These are phyloP conservation scores for Mycena chlorophos DNA, from an alignment of 768 basidiomycete species.

Conservation along the genomic window DNA sequence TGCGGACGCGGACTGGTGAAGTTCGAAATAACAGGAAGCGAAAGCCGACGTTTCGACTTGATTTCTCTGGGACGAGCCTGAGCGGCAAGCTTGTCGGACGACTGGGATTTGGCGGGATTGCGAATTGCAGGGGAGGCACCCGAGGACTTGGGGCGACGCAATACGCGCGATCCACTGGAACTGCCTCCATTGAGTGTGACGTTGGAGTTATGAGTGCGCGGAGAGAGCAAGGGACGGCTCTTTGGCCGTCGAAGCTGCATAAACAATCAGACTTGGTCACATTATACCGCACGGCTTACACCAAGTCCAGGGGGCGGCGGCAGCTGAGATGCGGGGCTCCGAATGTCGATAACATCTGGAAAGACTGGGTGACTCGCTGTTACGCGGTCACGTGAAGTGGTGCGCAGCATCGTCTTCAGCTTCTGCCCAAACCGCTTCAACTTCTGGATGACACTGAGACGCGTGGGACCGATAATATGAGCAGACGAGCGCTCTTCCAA, in stretches of 20 bases:
- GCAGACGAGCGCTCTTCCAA: background rate
- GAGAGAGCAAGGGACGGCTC: conserved; percentile 21
- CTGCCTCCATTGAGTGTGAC: conserved; percentile 7
- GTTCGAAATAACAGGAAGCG: conserved; percentile 31
- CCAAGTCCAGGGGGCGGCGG: conserved; percentile 30
- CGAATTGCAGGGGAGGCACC: background rate
- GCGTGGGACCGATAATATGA: conserved; percentile 1
- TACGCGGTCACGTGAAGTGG: conserved; percentile 12
- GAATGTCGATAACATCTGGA: conserved; percentile 17
- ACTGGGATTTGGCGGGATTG: conserved; percentile 4
- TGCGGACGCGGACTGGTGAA: conserved; percentile 12
- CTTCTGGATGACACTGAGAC: conserved; percentile 20
- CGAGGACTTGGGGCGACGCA: conserved; percentile 24
- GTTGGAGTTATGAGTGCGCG: conserved; percentile 20
- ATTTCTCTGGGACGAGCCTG: conserved; percentile 31
- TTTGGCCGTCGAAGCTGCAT: conserved; percentile 15
- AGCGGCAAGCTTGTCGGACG: conserved; percentile 28
- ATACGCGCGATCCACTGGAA: conserved; percentile 2
- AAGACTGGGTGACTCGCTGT: conserved; percentile 4
- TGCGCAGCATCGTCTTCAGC: conserved; percentile 28
- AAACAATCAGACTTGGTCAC: background rate
- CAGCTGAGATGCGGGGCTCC: conserved; percentile 15
- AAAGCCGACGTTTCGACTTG: conserved; percentile 38
- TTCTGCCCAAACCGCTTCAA: conserved; percentile 31
- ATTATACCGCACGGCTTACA: conserved; percentile 16